Evolutionary conservation across 768 basidiomycete species (phyloP), one percentile per base, ranked within the genome.

Genomic region (Podaxis pistillaris): DNA sequence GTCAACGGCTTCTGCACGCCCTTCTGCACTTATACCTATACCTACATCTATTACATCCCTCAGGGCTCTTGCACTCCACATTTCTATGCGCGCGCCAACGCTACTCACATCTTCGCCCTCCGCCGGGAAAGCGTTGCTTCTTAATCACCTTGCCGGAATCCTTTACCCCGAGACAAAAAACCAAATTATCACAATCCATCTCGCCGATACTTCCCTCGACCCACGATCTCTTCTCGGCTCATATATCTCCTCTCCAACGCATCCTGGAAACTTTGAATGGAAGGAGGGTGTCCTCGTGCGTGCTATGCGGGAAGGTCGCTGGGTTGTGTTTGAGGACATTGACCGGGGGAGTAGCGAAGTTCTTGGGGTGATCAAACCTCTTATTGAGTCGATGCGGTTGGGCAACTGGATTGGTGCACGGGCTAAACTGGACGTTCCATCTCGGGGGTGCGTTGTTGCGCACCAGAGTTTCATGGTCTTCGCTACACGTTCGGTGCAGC

Each of bases 131-230:
- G 86, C 89, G 0, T 79, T 94, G 4, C 74, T 94, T 13, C 75
- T 98, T 26, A 81, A 86, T 13, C 86, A 97, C 67, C 86, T 98
- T 33, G 89, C 93, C 9, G 76, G 80, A 9, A 68, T 80, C 9
- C 73, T 98, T 11, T 80, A 86, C 69, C 88, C 93, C 0, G 77
- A 76, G 19, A 69, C 75, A 6, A 79, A 75, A 57, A 88, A 89
- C 63, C 87, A 93, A 50, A 83, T 97, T 46, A 83, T 98, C 36
- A 88, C 85, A 0, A 88, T 99, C 63, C 91, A 96, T 68, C 86
- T 98, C 26, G 93, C 94, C 5, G 97, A 98, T 68, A 96, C 95
- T 0, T 96, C 96, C 1, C 81, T 99, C 50, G 96, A 99, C 70
- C 90, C 96, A 33, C 90, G 96, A 24, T 90, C 94, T 0, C 82